phyloP scores from a whole-genome alignment of 2,329 filamentous ascomycete genomes.

The Fusarium annulatum region DNA sequence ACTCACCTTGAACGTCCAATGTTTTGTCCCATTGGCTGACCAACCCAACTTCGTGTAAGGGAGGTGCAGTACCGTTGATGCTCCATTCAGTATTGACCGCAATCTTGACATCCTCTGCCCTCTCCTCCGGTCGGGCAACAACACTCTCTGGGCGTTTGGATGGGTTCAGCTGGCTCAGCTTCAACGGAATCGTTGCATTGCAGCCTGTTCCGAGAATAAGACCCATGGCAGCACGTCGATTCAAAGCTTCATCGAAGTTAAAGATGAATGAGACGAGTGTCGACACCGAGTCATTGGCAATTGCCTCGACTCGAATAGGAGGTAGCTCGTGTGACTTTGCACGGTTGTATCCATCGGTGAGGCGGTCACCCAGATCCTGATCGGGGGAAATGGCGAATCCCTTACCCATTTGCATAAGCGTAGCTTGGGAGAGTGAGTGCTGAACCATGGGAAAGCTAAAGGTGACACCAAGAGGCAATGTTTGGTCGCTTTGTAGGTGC shows the following conservation, averaged over 20 bases:
- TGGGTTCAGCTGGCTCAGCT: slow-evolving; percentile 69
- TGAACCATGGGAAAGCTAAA: slow-evolving; percentile 79
- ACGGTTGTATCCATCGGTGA: slow-evolving; percentile 68
- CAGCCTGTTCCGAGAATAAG: slow-evolving; percentile 85
- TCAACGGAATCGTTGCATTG: slow-evolving; percentile 82
- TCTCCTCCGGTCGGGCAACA: slow-evolving; percentile 59
- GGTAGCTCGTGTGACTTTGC: slow-evolving; percentile 65
- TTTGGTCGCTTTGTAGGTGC: slow-evolving; percentile 54
- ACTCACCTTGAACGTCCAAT: slow-evolving; percentile 74
- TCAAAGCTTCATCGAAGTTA: slow-evolving; percentile 68
- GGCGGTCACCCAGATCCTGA: slow-evolving; percentile 68
- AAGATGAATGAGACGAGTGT: slow-evolving; percentile 83
- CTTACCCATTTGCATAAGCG: slow-evolving; percentile 76
- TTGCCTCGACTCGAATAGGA: slow-evolving; percentile 76
- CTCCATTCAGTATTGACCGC: slow-evolving; percentile 89
- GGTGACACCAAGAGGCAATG: slow-evolving; percentile 73
- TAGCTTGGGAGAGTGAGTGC: slow-evolving; percentile 69
- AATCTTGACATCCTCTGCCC: slow-evolving; percentile 68
- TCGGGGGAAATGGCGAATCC: slow-evolving; percentile 72
- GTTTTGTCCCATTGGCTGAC: slow-evolving; percentile 77
- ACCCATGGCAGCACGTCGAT: slow-evolving; percentile 78
- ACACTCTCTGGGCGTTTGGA: slow-evolving; percentile 68
- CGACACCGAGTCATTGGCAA: slow-evolving; percentile 84
- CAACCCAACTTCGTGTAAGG: slow-evolving; percentile 70
- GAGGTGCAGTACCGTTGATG: slow-evolving; percentile 78